Percentiles rank a stretch among this genome's conserved stretches.
Conservation (phyloP, 2,329 filamentous ascomycete genomes). For the Fusarium nanum region DNA sequence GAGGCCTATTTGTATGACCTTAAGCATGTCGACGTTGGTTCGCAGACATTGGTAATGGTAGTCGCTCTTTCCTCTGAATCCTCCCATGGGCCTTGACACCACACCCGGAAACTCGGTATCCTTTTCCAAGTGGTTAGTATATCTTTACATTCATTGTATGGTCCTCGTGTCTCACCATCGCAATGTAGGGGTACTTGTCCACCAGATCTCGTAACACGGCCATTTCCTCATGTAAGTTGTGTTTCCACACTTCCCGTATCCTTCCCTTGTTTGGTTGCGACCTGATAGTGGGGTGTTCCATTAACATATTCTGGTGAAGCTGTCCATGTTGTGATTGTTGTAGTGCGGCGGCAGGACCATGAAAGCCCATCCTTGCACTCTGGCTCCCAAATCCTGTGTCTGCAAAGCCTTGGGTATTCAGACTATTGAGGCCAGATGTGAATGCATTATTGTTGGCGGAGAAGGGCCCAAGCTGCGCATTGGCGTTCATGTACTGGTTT, state of each 20-base stretch:
- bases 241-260: conserved; percentile 96
- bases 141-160: neutral
- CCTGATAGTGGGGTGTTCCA: conserved; percentile 57
- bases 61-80: conserved; percentile 93
- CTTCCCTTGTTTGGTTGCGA: conserved; percentile 76
- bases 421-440: conserved; percentile 66
- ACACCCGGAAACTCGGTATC: conserved; percentile 99
- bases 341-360: conserved; percentile 64
- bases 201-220: conserved; percentile 82
- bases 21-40: conserved; percentile 96
- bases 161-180: conserved; percentile 77
- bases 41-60: conserved; percentile 99
- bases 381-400: conserved; percentile 85
- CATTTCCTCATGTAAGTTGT: conserved; percentile 94
- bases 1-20: conserved; percentile 96
- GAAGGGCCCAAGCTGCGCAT: conserved; percentile 76
- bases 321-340: conserved; percentile 69
- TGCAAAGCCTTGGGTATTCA: conserved; percentile 68
- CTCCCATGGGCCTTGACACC: conserved; percentile 93
- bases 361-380: conserved; percentile 88
- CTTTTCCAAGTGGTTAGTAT: conserved; percentile 59
- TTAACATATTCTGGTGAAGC: conserved; percentile 54
- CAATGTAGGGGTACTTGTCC: conserved; percentile 93
- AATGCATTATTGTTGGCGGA: conserved; percentile 67
- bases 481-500: conserved; percentile 79